phyloP scores from a whole-genome alignment of 306 rosid genomes.

The Castanea mollissima region DNA sequence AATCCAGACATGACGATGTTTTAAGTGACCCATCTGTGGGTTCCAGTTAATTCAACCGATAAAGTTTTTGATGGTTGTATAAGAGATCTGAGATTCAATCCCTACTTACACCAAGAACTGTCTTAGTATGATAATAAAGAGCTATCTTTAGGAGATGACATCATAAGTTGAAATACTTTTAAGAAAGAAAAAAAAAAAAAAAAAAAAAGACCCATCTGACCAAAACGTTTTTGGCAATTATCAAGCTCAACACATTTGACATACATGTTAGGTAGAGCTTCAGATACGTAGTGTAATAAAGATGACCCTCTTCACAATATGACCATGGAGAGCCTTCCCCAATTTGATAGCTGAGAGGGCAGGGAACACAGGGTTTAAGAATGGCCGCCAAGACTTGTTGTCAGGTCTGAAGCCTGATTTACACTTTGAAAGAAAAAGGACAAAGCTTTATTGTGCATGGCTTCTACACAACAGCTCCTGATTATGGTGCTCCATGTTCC shows the following conservation, averaged over 20 bases:
- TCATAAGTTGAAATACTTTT: no score
- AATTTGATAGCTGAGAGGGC: constrained; percentile 44
- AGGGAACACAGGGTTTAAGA: constrained; percentile 72
- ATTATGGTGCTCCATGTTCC: constrained; percentile 45
- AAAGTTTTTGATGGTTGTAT: no score
- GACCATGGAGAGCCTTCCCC: constrained; percentile 69
- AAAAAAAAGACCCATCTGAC: constrained; percentile 46
- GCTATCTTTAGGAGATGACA: rapidly evolving
- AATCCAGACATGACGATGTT: constrained; percentile 75
- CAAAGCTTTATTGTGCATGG: constrained; percentile 50
- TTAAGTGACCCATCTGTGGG: constrained; percentile 39
- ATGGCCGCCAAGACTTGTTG: constrained; percentile 44
- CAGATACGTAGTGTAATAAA: constrained; percentile 52
- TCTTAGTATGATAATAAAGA: no score
- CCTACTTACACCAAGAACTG: rapidly evolving
- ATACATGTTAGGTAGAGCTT: constrained; percentile 81
- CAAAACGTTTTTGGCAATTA: constrained; percentile 59
- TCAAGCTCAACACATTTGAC: constrained; percentile 66
- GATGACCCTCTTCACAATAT: constrained; percentile 61
- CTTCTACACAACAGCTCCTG: constrained; percentile 37
- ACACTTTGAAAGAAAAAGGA: constrained; percentile 45
- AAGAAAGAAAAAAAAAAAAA: not conserved
- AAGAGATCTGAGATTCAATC: no score
- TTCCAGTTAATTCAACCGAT: no score
- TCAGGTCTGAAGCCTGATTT: constrained; percentile 46